Conservation (phyloP, 2,329 filamentous ascomycete genomes). For the Colletotrichum ledebouriae region DNA sequence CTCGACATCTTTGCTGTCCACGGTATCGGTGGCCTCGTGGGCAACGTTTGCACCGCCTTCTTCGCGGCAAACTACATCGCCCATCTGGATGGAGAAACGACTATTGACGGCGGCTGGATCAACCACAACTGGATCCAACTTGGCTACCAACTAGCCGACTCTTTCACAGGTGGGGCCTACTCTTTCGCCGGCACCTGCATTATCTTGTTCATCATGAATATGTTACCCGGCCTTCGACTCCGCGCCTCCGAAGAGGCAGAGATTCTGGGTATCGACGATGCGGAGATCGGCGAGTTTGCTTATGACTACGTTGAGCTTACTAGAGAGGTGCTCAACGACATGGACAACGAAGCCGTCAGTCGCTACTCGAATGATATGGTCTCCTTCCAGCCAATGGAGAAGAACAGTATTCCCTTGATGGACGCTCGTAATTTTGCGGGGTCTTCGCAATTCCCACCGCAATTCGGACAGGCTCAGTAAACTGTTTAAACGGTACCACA, state of each 20-base stretch:
- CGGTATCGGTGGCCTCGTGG: slow-evolving; percentile 81
- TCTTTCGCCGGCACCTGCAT: slow-evolving; percentile 83
- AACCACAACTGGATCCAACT: slow-evolving; percentile 88
- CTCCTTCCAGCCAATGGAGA: slow-evolving; percentile 60
- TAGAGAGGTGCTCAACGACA: slow-evolving; percentile 65
- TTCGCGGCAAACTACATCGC: slow-evolving; percentile 90
- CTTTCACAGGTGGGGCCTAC: slow-evolving; percentile 80
- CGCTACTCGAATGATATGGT: slow-evolving; percentile 58
- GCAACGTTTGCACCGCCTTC: slow-evolving; percentile 83
- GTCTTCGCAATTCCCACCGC: slow-evolving; percentile 49
- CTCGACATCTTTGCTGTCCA: slow-evolving; percentile 92
- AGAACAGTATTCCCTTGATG: slow-evolving; percentile 63
- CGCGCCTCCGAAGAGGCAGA: slow-evolving; percentile 83
- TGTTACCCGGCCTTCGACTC: slow-evolving; percentile 81
- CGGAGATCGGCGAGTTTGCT: slow-evolving; percentile 94
- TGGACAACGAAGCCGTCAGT: slow-evolving; percentile 59
- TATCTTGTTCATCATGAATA: slow-evolving; percentile 84
- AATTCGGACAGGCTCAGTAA: slow-evolving; percentile 42
- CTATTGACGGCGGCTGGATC: slow-evolving; percentile 83
- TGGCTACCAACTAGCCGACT: slow-evolving; percentile 87
- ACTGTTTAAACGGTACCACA: background rate
- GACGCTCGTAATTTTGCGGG: slow-evolving; percentile 58
- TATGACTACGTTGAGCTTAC: slow-evolving; percentile 93
- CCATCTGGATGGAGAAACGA: slow-evolving; percentile 77
- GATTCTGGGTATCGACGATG: slow-evolving; percentile 87